Percentiles rank a stretch among this genome's conserved stretches.
These are phyloP conservation scores for Lolium rigidum DNA, from an alignment of 176 grass and related monocot species.

Conservation along the genomic window DNA sequence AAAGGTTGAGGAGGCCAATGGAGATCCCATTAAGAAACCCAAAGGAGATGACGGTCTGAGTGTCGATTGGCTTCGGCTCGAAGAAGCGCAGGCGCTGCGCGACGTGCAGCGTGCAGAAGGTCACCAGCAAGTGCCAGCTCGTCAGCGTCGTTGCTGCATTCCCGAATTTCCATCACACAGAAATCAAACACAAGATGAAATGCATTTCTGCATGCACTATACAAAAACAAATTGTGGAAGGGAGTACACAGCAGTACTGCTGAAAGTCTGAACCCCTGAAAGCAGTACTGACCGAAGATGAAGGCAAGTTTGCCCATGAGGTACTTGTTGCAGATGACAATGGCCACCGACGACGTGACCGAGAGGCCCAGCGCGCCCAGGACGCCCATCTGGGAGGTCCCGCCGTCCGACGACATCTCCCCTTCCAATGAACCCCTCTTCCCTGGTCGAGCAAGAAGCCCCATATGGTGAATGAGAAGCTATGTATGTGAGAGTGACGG, in stretches of 20 bases:
- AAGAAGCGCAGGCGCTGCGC: slow-evolving; percentile 88
- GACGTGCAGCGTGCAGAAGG: slow-evolving; percentile 83
- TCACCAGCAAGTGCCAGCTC: slow-evolving; percentile 96
- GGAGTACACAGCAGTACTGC: background rate
- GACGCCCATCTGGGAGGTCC: slow-evolving; percentile 51
- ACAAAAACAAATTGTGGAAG: background rate
- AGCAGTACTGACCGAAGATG: slow-evolving; percentile 65
- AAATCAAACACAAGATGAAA: background rate
- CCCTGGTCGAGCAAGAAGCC: background rate
- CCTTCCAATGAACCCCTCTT: background rate
- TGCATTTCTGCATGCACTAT: background rate
- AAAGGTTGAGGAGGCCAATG: slow-evolving; percentile 96
- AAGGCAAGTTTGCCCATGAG: slow-evolving; percentile 87
- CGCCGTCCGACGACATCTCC: slow-evolving; percentile 58
- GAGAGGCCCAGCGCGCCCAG: slow-evolving; percentile 69
- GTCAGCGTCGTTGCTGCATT: slow-evolving; percentile 86
- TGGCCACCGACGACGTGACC: slow-evolving; percentile 80
- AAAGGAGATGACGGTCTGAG: slow-evolving; percentile 75
- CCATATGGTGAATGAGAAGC: background rate
- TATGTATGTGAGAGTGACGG: background rate
- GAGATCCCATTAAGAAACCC: slow-evolving; percentile 87
- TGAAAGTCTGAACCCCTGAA: slow-evolving; percentile 2
- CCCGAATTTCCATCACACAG: background rate
- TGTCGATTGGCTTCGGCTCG: slow-evolving; percentile 78
- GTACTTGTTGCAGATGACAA: slow-evolving; percentile 97